These are phyloP conservation scores for Aspergillus pseudoterreus DNA, from an alignment of 2,329 filamentous ascomycete species.

Conservation along the genomic window DNA sequence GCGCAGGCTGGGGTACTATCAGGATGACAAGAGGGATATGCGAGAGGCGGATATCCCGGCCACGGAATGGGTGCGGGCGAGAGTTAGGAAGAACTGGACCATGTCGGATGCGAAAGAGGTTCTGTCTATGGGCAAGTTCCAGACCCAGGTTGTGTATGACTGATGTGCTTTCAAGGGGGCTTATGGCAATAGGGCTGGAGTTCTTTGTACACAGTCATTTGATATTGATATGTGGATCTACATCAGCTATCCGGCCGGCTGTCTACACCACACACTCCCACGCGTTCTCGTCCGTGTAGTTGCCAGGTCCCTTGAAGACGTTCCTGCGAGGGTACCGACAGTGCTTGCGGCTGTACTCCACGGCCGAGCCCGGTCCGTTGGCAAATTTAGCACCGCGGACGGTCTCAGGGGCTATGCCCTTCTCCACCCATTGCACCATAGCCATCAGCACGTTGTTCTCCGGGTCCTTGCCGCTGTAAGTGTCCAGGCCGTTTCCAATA, in stretches of 20 bases:
- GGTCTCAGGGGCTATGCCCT: slow-evolving; percentile 36
- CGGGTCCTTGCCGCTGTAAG: slow-evolving; percentile 23
- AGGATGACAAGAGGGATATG: slow-evolving; percentile 9
- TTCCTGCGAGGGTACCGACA: slow-evolving; percentile 40
- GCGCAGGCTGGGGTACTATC: slow-evolving; percentile 25
- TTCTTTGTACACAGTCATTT: no score
- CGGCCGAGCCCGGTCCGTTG: slow-evolving; percentile 34
- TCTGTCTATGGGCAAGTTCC: not conserved
- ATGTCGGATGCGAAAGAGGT: slow-evolving; percentile 1
- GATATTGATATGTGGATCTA: not conserved
- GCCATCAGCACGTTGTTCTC: slow-evolving; percentile 48
- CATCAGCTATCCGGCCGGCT: not conserved
- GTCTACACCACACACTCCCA: slow-evolving; percentile 31
- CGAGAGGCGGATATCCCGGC: slow-evolving; percentile 13
- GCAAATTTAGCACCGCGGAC: slow-evolving; percentile 45
- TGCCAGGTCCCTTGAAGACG: slow-evolving; percentile 28
- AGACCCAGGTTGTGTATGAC: not conserved
- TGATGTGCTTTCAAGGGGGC: not conserved
- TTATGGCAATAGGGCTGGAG: no score
- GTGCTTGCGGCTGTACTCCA: slow-evolving; percentile 46
- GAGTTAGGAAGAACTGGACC: slow-evolving; percentile 28
- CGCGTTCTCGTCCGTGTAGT: slow-evolving; percentile 31
- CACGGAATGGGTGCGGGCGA: slow-evolving; percentile 22
- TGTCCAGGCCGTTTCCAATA: slow-evolving; percentile 32
- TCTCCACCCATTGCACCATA: slow-evolving; percentile 49